phyloP scores from a whole-genome alignment of 495 filamentous ascomycete genomes.

The Trypethelium eluteriae region DNA sequence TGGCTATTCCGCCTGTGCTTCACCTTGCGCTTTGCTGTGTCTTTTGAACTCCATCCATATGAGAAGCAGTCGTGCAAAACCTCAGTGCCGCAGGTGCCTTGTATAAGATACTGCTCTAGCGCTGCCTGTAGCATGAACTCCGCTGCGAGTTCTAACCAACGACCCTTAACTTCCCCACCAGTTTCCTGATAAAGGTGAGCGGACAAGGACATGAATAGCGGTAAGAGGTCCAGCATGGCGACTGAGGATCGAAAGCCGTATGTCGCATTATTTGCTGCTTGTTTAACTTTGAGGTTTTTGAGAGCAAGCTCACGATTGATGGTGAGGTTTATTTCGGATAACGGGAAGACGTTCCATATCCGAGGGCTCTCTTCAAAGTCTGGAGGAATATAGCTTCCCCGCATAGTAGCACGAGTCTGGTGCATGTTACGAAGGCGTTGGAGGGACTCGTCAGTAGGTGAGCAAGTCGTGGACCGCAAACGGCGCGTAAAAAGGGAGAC shows the following conservation, averaged over 20 bases:
- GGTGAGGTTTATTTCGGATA: slow-evolving; percentile 1
- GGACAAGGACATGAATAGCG: slow-evolving; percentile 45
- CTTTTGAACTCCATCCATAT: slow-evolving; percentile 26
- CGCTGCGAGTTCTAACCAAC: slow-evolving; percentile 41
- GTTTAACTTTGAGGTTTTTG: slow-evolving; percentile 12
- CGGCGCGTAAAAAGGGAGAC: slow-evolving; percentile 33
- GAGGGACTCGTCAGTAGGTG: slow-evolving; percentile 14
- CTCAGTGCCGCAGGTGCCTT: slow-evolving; percentile 26
- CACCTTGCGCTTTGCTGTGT: background rate
- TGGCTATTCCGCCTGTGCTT: background rate
- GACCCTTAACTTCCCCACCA: slow-evolving; percentile 25
- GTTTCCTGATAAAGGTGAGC: slow-evolving; percentile 23
- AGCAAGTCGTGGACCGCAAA: slow-evolving; percentile 18
- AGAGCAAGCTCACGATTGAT: slow-evolving; percentile 23
- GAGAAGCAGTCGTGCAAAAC: slow-evolving; percentile 27
- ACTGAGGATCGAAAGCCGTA: slow-evolving; percentile 26
- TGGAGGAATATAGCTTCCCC: background rate
- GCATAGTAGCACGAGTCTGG: slow-evolving; percentile 1
- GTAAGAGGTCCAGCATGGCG: slow-evolving; percentile 39
- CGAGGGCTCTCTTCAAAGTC: background rate
- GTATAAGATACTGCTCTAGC: slow-evolving; percentile 42
- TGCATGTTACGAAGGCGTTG: slow-evolving; percentile 17
- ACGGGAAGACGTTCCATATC: background rate
- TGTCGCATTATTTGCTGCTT: slow-evolving; percentile 21
- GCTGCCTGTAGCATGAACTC: slow-evolving; percentile 47